A percentile compares a stretch with the other conserved stretches of the same genome.
phyloP scores from a whole-genome alignment of 2,329 filamentous ascomycete genomes.

The Sordariomycetes sp. region DNA sequence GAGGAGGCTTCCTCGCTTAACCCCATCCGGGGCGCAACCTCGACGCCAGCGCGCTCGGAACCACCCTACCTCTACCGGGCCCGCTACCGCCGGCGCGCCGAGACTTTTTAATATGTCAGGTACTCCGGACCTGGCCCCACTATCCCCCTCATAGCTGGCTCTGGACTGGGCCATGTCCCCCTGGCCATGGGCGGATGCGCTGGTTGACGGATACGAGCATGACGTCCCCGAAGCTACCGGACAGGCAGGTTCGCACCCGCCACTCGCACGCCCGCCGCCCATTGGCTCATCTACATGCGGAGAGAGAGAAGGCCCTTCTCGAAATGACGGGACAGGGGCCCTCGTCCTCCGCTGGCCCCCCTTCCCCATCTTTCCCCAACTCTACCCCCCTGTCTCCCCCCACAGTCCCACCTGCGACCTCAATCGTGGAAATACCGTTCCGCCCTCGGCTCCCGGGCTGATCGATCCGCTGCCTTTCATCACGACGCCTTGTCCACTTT shows the following conservation, averaged over 20 bases:
- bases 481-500: not conserved
- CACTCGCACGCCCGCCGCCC: not conserved
- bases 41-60: not conserved
- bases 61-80: not conserved
- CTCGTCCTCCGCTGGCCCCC: not conserved
- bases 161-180: not conserved
- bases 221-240: too few species aligned
- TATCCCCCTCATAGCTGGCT: not conserved
- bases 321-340: not conserved
- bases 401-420: not conserved
- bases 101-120: not conserved
- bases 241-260: not conserved
- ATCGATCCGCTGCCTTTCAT: not conserved
- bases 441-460: constrained; percentile 2
- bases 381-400: not conserved
- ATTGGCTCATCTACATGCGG: not conserved
- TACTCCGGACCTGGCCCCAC: not conserved
- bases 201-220: too few species aligned
- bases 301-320: not conserved
- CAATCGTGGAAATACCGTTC: constrained; percentile 1
- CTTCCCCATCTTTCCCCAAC: not conserved
- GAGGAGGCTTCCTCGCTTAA: not conserved
- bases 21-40: not conserved
- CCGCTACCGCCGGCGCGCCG: not conserved
- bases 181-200: too few species aligned